Conservation (phyloP, 2,329 filamentous ascomycete genomes). For the Aspergillus candidus region DNA sequence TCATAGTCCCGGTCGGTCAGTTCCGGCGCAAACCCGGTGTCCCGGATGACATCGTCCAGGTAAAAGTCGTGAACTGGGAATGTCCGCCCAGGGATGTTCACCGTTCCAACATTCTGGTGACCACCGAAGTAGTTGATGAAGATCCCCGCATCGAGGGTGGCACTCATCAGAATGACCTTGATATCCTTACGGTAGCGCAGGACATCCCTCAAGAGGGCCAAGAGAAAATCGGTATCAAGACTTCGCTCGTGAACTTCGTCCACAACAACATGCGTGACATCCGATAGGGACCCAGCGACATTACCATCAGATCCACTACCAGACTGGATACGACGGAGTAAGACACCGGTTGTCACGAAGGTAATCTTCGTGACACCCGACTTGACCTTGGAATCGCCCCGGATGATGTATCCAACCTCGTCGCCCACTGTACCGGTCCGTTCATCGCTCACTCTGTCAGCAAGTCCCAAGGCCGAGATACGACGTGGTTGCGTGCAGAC, state of each 20-base stretch:
- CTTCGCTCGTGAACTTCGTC: conserved; percentile 96
- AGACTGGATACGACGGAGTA: conserved; percentile 84
- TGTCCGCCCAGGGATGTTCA: conserved; percentile 84
- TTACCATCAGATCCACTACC: conserved; percentile 75
- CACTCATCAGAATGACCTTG: conserved; percentile 92
- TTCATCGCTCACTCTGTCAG: conserved; percentile 91
- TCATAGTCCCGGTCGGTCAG: conserved; percentile 26
- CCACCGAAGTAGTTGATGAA: conserved; percentile 79
- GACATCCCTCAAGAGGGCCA: conserved; percentile 81
- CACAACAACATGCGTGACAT: conserved; percentile 90
- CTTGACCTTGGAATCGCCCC: conserved; percentile 76
- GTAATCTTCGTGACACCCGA: conserved; percentile 74
- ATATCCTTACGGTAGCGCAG: conserved; percentile 68
- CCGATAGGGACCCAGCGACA: conserved; percentile 71
- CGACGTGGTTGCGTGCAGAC: conserved; percentile 92
- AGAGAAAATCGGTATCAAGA: conserved; percentile 87
- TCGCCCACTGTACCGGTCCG: conserved; percentile 73
- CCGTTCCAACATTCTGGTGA: conserved; percentile 64
- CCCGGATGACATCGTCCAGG: conserved; percentile 75
- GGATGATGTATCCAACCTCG: conserved; percentile 86
- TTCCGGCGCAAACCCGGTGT: conserved; percentile 63
- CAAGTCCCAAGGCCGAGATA: conserved; percentile 89
- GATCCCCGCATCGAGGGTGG: conserved; percentile 80
- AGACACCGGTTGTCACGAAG: conserved; percentile 91
- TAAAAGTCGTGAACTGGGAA: conserved; percentile 87